Evolutionary conservation across 345 rosid genomes (phyloP).

Genomic region (Salix suchowensis): DNA sequence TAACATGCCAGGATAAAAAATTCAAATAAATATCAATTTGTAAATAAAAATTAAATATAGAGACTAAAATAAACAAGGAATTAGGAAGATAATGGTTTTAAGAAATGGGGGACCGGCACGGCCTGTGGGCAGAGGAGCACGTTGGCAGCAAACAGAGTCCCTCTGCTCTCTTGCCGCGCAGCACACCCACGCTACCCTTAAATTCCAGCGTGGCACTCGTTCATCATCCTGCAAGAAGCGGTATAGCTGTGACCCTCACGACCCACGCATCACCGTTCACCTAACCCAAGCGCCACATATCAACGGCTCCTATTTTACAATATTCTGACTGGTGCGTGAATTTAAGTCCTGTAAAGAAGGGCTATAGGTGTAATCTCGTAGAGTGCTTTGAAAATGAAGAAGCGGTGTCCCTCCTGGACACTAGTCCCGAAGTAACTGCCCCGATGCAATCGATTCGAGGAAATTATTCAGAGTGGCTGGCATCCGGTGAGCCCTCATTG

Average conservation of each 20-base stretch:
- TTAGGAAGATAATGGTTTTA: too few species aligned
- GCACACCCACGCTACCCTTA: neutral
- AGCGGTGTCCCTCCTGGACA: slow-evolving; percentile 17
- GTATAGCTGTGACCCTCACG: slow-evolving; percentile 3
- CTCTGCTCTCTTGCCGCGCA: too few species aligned
- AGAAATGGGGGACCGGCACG: too few species aligned
- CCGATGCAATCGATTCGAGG: slow-evolving; percentile 9
- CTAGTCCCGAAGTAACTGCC: slow-evolving; percentile 39
- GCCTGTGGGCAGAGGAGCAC: too few species aligned
- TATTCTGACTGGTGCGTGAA: neutral
- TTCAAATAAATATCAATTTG: too few species aligned
- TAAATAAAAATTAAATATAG: too few species aligned
- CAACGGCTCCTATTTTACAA: neutral
- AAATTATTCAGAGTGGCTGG: neutral
- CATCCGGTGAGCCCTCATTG: neutral
- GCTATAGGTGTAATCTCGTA: slow-evolving; percentile 14
- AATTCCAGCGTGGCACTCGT: neutral
- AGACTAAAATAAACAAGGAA: too few species aligned
- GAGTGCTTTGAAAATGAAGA: slow-evolving; percentile 24
- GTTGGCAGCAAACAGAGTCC: too few species aligned
- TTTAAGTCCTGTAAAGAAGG: neutral
- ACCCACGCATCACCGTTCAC: neutral
- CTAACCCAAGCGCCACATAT: slow-evolving; percentile 6
- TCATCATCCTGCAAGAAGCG: neutral
- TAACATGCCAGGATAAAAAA: too few species aligned